phyloP scores from a whole-genome alignment of 352 stramenopile genomes.

The Phytophthora citrophthora region DNA sequence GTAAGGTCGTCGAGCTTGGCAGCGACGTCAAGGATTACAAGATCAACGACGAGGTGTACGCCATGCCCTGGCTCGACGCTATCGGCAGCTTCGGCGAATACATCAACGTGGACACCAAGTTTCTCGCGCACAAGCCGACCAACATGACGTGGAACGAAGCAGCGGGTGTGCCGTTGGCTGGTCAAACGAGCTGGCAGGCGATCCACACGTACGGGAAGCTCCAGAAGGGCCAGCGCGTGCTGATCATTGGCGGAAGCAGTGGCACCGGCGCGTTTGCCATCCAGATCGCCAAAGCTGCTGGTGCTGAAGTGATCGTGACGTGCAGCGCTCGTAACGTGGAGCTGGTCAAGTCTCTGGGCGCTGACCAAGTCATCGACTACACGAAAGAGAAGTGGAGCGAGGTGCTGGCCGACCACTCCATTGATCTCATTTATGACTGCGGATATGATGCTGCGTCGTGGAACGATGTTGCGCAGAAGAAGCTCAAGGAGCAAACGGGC shows the following conservation, averaged over 20 bases:
- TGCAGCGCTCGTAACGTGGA: slow-evolving; percentile 48
- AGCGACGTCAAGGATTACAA: too few relatives aligned
- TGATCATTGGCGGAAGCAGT: slow-evolving; percentile 57
- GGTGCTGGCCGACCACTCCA: slow-evolving; percentile 31
- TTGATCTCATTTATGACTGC: slow-evolving; percentile 43
- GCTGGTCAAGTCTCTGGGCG: slow-evolving; percentile 47
- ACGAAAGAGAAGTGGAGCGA: slow-evolving; percentile 51
- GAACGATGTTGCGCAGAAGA: slow-evolving; percentile 40
- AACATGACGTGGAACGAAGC: slow-evolving; percentile 42
- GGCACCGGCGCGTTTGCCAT: slow-evolving; percentile 57
- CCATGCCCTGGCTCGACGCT: slow-evolving; percentile 14
- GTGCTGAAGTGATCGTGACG: slow-evolving; percentile 38
- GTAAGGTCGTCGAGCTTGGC: too few relatives aligned
- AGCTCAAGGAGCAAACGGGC: slow-evolving; percentile 41
- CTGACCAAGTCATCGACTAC: slow-evolving; percentile 61
- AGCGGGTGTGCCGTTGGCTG: slow-evolving; percentile 31
- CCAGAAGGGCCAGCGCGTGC: slow-evolving; percentile 36
- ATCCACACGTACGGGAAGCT: slow-evolving; percentile 17
- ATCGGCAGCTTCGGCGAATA: slow-evolving; percentile 35
- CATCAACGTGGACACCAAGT: slow-evolving; percentile 21
- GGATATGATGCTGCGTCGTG: slow-evolving; percentile 23
- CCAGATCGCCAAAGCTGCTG: slow-evolving; percentile 59
- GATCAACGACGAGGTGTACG: neutral
- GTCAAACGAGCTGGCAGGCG: slow-evolving; percentile 45
- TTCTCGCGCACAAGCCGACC: slow-evolving; percentile 35